Percentiles rank a stretch among this genome's conserved stretches.
Evolutionary conservation across 2,329 filamentous ascomycete genomes (phyloP).

Genomic region (Blastomyces parvus): DNA sequence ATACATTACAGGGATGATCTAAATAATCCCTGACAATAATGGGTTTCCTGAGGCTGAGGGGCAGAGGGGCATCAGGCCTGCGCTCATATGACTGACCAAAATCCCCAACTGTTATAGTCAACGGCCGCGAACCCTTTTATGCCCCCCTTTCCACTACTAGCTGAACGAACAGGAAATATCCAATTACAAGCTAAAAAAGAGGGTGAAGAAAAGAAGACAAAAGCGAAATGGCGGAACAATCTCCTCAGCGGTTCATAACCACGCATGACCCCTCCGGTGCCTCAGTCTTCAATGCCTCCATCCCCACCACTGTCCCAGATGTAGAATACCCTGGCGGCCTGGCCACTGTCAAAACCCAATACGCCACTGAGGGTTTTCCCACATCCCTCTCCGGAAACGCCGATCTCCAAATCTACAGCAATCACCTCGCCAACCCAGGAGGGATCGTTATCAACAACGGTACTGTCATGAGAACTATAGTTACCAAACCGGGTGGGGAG

Average conservation of each 20-base stretch:
- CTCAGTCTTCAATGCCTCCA: slow-evolving; percentile 28
- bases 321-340: slow-evolving; percentile 21
- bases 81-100: not conserved
- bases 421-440: slow-evolving; percentile 26
- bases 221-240: slow-evolving; percentile 15
- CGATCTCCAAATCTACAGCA: slow-evolving; percentile 27
- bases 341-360: slow-evolving; percentile 25
- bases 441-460: slow-evolving; percentile 26
- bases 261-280: slow-evolving; percentile 28
- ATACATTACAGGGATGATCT: not conserved
- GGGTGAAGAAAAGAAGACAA: not conserved
- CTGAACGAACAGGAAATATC: not conserved
- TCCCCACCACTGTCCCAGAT: slow-evolving; percentile 27
- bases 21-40: not conserved
- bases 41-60: not conserved
- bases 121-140: not conserved
- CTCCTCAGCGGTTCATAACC: slow-evolving; percentile 33
- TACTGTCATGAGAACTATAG: slow-evolving; percentile 27
- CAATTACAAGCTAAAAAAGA: not conserved
- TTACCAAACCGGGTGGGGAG: slow-evolving; percentile 26
- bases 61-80: not conserved
- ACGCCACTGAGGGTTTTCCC: slow-evolving; percentile 24
- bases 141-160: not conserved
- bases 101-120: not conserved
- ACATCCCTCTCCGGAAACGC: slow-evolving; percentile 23